Evolutionary conservation across 257 asterid genomes (phyloP).

Genomic region (Lycium barbarum): DNA sequence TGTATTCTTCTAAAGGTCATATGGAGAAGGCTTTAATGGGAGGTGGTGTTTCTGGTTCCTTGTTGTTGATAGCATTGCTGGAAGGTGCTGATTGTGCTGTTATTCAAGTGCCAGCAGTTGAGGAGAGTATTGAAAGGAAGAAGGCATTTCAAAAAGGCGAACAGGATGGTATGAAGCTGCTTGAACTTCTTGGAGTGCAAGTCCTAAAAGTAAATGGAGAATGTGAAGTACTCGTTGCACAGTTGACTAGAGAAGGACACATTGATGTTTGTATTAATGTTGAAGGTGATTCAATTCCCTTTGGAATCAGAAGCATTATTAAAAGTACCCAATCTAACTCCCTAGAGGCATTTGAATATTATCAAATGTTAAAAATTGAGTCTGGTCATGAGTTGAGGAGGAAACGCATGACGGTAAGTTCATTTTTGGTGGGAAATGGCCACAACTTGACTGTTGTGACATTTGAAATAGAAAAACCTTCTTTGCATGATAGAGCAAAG

Average conservation of each 20-base stretch:
- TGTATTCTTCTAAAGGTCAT: no score
- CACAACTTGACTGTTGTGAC: slow-evolving; percentile 72
- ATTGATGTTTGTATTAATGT: slow-evolving; percentile 92
- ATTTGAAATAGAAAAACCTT: no score
- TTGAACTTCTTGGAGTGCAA: slow-evolving; percentile 87
- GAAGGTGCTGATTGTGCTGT: no score
- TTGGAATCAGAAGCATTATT: slow-evolving; percentile 79
- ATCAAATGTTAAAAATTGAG: slow-evolving; percentile 40
- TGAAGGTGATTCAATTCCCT: slow-evolving; percentile 83
- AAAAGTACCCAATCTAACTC: slow-evolving; percentile 37
- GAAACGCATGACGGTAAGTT: slow-evolving; percentile 76
- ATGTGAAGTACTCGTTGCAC: slow-evolving; percentile 93
- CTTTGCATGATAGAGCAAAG: no score
- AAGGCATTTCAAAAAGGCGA: slow-evolving; percentile 58
- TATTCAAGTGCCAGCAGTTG: no score
- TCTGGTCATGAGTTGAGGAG: slow-evolving; percentile 75
- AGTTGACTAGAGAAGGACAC: slow-evolving; percentile 73
- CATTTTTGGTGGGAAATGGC: slow-evolving; percentile 88
- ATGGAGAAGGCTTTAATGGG: no score
- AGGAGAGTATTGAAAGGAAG: slow-evolving; percentile 54
- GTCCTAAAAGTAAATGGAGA: slow-evolving; percentile 79
- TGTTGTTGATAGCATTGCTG: no score
- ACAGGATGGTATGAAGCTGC: slow-evolving; percentile 81
- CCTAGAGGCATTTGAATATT: no score
- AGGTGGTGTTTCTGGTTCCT: no score